Percentiles rank a stretch among this genome's conserved stretches.
Conservation (phyloP, 2,329 filamentous ascomycete genomes). For the Eurotiales sp. region DNA sequence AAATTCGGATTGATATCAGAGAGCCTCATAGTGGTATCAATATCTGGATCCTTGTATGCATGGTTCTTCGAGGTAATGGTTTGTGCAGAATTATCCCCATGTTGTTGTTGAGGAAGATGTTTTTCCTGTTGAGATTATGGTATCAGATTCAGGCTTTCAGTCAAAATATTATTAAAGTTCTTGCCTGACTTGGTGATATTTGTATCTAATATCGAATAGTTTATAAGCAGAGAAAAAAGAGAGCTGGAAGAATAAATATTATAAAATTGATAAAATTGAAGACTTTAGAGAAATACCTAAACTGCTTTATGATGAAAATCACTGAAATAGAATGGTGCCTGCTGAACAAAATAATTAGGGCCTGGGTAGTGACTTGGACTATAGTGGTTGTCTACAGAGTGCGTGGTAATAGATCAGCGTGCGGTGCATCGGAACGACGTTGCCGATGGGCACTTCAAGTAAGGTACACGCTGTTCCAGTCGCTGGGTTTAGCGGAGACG, state of each 20-base stretch:
- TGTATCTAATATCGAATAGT: neutral
- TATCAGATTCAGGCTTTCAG: neutral
- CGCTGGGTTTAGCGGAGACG: no score
- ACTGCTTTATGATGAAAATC: neutral
- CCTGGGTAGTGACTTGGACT: neutral
- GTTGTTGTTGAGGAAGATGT: neutral
- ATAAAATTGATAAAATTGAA: neutral
- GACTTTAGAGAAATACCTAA: neutral
- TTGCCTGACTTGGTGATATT: constrained; percentile 1
- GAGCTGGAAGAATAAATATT: neutral
- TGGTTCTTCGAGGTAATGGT: neutral
- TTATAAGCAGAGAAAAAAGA: neutral
- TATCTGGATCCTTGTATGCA: constrained; percentile 11
- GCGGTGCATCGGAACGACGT: no score
- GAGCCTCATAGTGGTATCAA: constrained; percentile 22
- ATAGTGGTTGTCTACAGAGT: neutral
- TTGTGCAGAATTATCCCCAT: neutral
- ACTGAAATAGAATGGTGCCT: neutral
- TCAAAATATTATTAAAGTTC: neutral
- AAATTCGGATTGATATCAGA: constrained; percentile 20
- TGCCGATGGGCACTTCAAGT: no score
- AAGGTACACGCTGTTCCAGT: no score
- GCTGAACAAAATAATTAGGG: neutral
- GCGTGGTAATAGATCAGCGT: neutral
- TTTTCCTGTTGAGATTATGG: neutral